Base-by-base conservation (phyloP, 148 eudicot species). In the Rhododendron ferrugineum region DNA sequence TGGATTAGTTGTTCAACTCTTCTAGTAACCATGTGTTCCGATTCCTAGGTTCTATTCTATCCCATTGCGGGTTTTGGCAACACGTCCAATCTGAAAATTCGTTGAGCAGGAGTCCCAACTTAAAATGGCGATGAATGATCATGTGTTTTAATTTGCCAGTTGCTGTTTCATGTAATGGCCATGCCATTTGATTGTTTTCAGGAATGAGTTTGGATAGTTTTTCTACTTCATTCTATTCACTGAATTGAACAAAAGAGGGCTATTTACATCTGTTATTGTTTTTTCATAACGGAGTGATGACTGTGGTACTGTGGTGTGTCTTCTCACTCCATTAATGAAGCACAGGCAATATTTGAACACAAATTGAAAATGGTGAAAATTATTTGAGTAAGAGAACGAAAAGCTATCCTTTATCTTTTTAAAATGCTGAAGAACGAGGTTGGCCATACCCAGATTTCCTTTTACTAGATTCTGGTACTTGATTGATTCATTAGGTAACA, bases 401-500 rank as follows among this genome's bases (percentile, higher is more conserved):
- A 18, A 14, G 76, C 26, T 70, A 11, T 70, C 22, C 20, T 28
- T 70, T 4, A 13, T 30, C 20, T 28, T 70, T 26, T 32, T 14
- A 42, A 14, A 47, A 46, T 44, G 36, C 64, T 9, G 3, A 18
- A 64, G 44, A 66, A 28, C 5, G 36, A 85, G n/a, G 54, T 47
- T 64, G 22, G 22, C 62, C 26, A 44, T 42, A 47, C 30, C 44
- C 54, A 14, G 81, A 56, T 15, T n/a, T 36, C 58, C 46, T 30
- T 60, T 26, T 13, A 56, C 34, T 52, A 7, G 49, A 16, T 83
- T 79, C 49, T 40, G 26, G 30, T 79, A 0, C 40, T 77, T 86
- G 83, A 83, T 86, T 26, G 26, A 6, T 85, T 79, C 47, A 80
- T 44, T 78, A 95, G 99, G 99, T 84, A 96, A 95, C 93, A 96